Evolutionary conservation across 306 rosid genomes (phyloP), one percentile per base, ranked within the genome.

Genomic region (Cicer pinnatifidum): DNA sequence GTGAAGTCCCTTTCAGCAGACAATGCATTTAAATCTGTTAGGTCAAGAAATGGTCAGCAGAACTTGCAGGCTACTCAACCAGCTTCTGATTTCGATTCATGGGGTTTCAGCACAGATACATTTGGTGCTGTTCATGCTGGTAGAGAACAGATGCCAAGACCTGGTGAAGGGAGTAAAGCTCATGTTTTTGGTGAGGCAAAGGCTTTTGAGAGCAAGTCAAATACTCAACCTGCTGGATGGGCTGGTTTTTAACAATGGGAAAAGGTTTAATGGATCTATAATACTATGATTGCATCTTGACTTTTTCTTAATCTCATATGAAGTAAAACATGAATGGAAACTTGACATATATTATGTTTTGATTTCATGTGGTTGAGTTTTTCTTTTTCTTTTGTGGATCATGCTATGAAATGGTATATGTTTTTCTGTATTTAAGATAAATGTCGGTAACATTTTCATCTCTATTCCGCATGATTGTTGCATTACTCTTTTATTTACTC

Each of bases 141-240:
- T 35, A 85, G 81, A 76, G 37, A 81, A 6, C 92, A 83, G 83
- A 64, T 68, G 28, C 84, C 86, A 48, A 79, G 86, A 77, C 80
- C 89, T 1, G 56, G 75, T 69, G 92, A 82, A 38, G 89, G 91
- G 58, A 80, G 80, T 44, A 84, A 67, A 68, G 46, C 91, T 68
- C 90, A 75, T 81, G 63, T 2, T 19, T 69, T 75, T 53, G 84
- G 84, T 15, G 89, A 83, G 56, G 69, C 88, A 33, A 90, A 84
- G 74, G 74, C 68, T 33, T 64, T 45, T 57, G 91, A 88, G 78
- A 78, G 56, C 83, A 88, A 90, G 71, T 45, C 89, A 68, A 60
- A 85, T 76, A 80, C 92, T 73, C 97, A 89, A 82, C 98, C 98
- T 59, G 90, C 97, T 61, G 98, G 98, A 11, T 94, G 98, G 98